Evolutionary conservation across 2,329 filamentous ascomycete species (phyloP), one percentile per base, ranked within the genome.

Genomic region (Colletotrichum sp.): DNA sequence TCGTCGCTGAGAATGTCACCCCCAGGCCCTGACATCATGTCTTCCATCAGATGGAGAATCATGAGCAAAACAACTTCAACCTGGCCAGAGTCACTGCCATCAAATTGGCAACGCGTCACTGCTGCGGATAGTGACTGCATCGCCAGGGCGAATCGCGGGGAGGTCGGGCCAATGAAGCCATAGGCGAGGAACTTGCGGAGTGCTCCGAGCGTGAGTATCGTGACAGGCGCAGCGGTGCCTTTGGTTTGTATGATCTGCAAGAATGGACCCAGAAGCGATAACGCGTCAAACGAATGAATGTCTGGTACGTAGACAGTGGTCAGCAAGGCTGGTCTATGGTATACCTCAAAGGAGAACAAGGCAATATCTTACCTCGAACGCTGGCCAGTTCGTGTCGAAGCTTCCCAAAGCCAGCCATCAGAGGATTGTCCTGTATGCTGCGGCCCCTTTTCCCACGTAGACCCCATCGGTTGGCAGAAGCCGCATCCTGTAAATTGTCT

Each of bases 181-280:
- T 99, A 99, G 7, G 96, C 94, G 77, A 99, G 93, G 86, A 99
- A 98, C 84, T 99, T 99, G 55, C 96, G 96, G 74, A 99, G 94
- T 7, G 97, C 96, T 75, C 98, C 94, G 61, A 99, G 89, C 14
- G 97, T 96, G 74, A 99, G 92, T 74, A 97, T 98, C 28, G 97
- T 99, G 78, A 99, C 98, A 1, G 96, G 94, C 56, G 97, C 97
- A 3, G 96, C 98, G 5, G 97, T 99, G 64, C 96, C 97, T 69
- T 97, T 98, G 74, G 96, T 96, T 79, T 98, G 94, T 70, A 99
- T 97, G 80, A 99, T 96, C 84, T 98, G 96, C 28, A 99, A 90
- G 84, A 99, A 99, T 1, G 97, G 97, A 79, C 97, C 94, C 30
- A 99, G 90, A 76, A 99, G 90, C 24, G 95, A 93, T 14, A 96